These are phyloP conservation scores for Cynara cardunculus DNA, from an alignment of 129 eudicot species.

Conservation along the genomic window DNA sequence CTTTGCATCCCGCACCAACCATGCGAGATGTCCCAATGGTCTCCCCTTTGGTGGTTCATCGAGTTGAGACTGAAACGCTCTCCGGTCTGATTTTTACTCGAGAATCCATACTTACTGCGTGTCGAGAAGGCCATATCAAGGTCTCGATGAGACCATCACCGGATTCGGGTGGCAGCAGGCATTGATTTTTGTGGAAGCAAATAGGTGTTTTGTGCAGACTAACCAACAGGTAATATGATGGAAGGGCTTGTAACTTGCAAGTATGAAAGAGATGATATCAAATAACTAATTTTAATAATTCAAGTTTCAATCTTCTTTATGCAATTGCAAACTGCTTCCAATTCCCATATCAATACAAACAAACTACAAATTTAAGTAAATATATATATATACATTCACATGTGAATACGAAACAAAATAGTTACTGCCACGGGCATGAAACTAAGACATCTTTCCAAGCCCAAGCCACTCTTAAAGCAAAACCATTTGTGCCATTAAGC, in stretches of 20 bases:
- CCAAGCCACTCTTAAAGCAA: slow-evolving; percentile 2
- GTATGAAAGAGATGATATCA: not conserved
- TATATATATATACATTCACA: not conserved
- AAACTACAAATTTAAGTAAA: not conserved
- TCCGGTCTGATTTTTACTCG: slow-evolving; percentile 77
- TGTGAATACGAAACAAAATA: not conserved
- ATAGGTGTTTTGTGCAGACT: slow-evolving; percentile 13
- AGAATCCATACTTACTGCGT: slow-evolving; percentile 61
- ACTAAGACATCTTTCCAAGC: not conserved
- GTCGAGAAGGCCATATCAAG: slow-evolving; percentile 87
- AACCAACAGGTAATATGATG: slow-evolving; percentile 8
- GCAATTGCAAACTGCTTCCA: not conserved
- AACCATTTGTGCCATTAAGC: slow-evolving; percentile 15
- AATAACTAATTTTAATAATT: slow-evolving; percentile 16
- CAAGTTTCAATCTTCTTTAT: not conserved
- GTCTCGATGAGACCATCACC: slow-evolving; percentile 69
- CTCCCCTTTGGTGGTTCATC: slow-evolving; percentile 80
- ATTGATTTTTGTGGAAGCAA: not conserved
- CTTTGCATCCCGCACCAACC: slow-evolving; percentile 81
- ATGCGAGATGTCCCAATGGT: slow-evolving; percentile 88
- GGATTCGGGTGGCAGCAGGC: too few species aligned
- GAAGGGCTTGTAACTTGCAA: not conserved
- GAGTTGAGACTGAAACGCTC: slow-evolving; percentile 82
- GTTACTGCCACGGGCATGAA: not conserved
- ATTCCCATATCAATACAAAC: not conserved